phyloP scores from a whole-genome alignment of 1,284 basidiomycete genomes.

The Veloboletus limbatus region DNA sequence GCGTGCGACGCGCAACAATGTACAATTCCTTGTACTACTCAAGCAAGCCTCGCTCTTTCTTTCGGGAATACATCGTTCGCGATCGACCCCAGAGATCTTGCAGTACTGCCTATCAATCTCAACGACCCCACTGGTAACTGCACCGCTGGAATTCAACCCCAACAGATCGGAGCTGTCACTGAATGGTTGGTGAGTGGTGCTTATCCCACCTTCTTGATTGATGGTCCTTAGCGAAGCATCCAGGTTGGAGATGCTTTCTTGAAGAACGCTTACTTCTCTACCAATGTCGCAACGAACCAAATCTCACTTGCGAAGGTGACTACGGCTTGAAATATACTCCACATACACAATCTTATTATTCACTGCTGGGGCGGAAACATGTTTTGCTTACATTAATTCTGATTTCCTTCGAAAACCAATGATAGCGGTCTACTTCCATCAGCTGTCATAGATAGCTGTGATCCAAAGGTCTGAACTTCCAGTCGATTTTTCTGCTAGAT shows the following conservation, averaged over 20 bases:
- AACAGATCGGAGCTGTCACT: constrained; percentile 55
- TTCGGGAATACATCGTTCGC: constrained; percentile 64
- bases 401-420: not conserved
- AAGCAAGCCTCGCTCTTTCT: constrained; percentile 59
- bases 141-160: constrained; percentile 69
- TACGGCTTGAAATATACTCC: constrained; percentile 8
- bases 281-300: constrained; percentile 63
- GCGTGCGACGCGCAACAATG: constrained; percentile 63
- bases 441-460: too few relatives aligned
- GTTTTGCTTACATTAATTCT: constrained; percentile 1
- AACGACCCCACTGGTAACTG: constrained; percentile 69
- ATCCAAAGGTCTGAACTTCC: too few relatives aligned
- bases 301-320: constrained; percentile 64
- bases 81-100: constrained; percentile 69
- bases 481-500: too few relatives aligned
- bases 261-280: constrained; percentile 80
- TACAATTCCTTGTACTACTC: constrained; percentile 76
- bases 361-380: constrained; percentile 7
- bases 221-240: constrained; percentile 7
- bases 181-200: constrained; percentile 66
- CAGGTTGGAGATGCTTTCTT: constrained; percentile 70
- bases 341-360: not conserved
- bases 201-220: not conserved
- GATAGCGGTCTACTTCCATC: too few relatives aligned
- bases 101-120: constrained; percentile 62